phyloP scores from a whole-genome alignment of 2,329 filamentous ascomycete genomes.

The Aspergillus oerlinghausenensis region DNA sequence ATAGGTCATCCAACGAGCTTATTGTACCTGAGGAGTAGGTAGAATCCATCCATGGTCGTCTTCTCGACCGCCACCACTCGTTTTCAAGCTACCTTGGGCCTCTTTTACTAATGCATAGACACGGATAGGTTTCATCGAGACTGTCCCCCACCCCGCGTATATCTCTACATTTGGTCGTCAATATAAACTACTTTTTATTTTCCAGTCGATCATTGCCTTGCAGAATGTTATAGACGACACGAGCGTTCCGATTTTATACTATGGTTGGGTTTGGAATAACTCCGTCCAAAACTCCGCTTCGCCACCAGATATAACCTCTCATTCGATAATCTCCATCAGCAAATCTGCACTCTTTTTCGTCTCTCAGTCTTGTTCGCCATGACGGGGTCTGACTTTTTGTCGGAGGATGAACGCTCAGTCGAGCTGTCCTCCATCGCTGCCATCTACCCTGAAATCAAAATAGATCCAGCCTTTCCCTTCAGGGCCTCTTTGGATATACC shows the following conservation, averaged over 20 bases:
- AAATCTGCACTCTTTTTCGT: not conserved
- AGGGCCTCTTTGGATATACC: slow-evolving; percentile 52
- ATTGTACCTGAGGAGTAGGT: not conserved
- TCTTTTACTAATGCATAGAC: not conserved
- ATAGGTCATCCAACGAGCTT: not conserved
- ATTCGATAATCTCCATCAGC: slow-evolving; percentile 5
- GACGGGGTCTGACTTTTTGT: slow-evolving; percentile 30
- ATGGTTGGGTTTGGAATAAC: slow-evolving; percentile 1
- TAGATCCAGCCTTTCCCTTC: slow-evolving; percentile 45
- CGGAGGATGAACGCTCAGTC: slow-evolving; percentile 55
- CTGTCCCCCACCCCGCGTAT: not conserved
- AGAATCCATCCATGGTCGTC: not conserved
- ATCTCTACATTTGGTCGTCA: not conserved
- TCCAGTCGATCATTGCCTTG: not conserved
- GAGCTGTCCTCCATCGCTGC: slow-evolving; percentile 57
- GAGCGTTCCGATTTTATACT: not conserved
- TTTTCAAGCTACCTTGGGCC: not conserved
- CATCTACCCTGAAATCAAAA: slow-evolving; percentile 58
- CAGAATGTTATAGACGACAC: not conserved
- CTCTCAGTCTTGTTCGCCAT: slow-evolving; percentile 18
- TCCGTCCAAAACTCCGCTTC: not conserved
- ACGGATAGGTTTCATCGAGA: not conserved
- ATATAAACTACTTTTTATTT: not conserved
- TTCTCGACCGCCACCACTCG: not conserved
- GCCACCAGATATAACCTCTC: not conserved